phyloP scores from a whole-genome alignment of 306 rosid genomes.

The Phaseolus lunatus region DNA sequence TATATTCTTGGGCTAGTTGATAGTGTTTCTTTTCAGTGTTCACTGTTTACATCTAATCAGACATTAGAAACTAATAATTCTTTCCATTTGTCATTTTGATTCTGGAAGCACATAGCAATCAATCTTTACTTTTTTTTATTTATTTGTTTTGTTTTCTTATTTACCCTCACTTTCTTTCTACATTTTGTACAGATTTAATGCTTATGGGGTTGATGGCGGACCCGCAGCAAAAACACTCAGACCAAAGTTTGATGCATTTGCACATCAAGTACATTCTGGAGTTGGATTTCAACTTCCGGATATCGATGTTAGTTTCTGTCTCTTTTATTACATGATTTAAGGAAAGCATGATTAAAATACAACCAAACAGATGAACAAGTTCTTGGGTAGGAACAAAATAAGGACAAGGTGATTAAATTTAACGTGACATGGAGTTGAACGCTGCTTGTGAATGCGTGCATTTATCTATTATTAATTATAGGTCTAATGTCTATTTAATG shows the following conservation, averaged over 20 bases:
- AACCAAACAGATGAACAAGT: conserved; percentile 21
- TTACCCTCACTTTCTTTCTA: neutral
- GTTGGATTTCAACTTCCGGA: conserved; percentile 58
- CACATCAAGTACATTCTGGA: conserved; percentile 50
- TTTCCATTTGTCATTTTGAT: conserved; percentile 31
- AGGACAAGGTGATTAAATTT: conserved; percentile 21
- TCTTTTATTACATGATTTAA: conserved; percentile 16
- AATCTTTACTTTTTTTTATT: conserved; percentile 8
- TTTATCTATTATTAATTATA: conserved; percentile 23
- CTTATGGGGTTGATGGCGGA: conserved; percentile 64
- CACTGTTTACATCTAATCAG: neutral
- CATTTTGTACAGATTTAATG: conserved; percentile 50
- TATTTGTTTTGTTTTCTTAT: conserved; percentile 13
- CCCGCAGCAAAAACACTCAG: conserved; percentile 57
- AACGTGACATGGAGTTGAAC: conserved; percentile 11
- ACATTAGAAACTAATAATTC: conserved; percentile 19
- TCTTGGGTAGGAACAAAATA: conserved; percentile 5
- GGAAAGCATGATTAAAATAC: conserved; percentile 26
- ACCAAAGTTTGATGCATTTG: conserved; percentile 60
- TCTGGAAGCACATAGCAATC: neutral
- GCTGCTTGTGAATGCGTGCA: conserved; percentile 31
- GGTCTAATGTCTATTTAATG: neutral
- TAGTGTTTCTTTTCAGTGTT: neutral
- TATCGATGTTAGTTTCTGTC: conserved; percentile 54
- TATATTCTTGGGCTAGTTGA: neutral